Percentiles rank a stretch among this genome's conserved stretches.
phyloP scores from a whole-genome alignment of 179 eudicot genomes.

The Spinacia oleracea region DNA sequence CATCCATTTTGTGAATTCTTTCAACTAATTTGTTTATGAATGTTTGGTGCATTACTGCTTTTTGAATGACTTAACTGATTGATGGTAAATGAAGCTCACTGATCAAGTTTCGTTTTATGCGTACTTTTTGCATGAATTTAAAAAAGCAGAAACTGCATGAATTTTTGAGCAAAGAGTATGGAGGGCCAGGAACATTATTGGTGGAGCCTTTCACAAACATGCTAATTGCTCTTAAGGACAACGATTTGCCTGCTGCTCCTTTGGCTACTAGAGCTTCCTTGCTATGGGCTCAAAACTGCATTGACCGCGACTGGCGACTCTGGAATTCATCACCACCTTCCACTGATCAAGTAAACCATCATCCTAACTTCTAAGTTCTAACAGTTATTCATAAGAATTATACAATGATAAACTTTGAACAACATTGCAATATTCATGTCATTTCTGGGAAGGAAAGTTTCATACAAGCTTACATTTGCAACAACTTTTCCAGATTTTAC shows the following conservation, averaged over 20 bases:
- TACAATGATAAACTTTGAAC: neutral
- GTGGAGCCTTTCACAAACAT: conserved; percentile 72
- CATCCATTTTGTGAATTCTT: neutral
- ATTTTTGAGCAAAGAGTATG: conserved; percentile 56
- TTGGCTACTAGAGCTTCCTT: conserved; percentile 51
- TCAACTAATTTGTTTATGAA: conserved; percentile 15
- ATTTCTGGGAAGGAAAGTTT: conserved; percentile 12
- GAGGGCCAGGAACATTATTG: conserved; percentile 67
- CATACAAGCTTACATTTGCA: conserved; percentile 12
- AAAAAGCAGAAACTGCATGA: conserved; percentile 51
- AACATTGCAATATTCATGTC: conserved; percentile 20
- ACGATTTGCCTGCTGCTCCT: conserved; percentile 53
- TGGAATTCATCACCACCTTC: conserved; percentile 47
- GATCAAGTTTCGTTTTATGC: neutral
- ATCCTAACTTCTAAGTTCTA: neutral
- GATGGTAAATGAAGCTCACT: conserved; percentile 1
- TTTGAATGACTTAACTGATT: neutral
- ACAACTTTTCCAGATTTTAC: conserved; percentile 20
- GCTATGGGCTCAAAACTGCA: conserved; percentile 52
- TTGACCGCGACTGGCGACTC: conserved; percentile 51
- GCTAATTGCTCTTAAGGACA: conserved; percentile 58
- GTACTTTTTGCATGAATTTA: conserved; percentile 18
- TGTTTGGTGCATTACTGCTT: conserved; percentile 13
- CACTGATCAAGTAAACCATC: conserved; percentile 31
- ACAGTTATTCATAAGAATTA: neutral